These are phyloP conservation scores for Rossbeevera mucosa DNA, from an alignment of 768 basidiomycete genomes.

Conservation along the genomic window DNA sequence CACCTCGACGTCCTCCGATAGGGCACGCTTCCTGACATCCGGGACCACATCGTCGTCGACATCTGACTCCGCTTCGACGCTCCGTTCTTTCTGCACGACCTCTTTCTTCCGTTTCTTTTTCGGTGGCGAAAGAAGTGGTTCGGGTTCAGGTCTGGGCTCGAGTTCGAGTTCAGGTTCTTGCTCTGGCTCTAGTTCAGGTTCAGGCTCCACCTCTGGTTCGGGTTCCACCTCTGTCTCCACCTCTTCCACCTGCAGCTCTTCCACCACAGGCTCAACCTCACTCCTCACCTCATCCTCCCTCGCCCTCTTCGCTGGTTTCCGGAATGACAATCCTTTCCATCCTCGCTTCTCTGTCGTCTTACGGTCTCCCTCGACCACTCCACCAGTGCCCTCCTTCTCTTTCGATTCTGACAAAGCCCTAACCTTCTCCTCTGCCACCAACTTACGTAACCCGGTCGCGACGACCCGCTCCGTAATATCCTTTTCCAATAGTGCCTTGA, in stretches of 20 bases:
- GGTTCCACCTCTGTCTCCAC: slow-evolving; percentile 32
- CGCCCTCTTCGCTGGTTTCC: slow-evolving; percentile 39
- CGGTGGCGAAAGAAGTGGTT: slow-evolving; percentile 40
- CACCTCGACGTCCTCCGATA: slow-evolving; percentile 37
- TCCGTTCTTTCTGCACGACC: slow-evolving; percentile 29
- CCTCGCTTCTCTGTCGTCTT: slow-evolving; percentile 44
- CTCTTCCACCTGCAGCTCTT: slow-evolving; percentile 25
- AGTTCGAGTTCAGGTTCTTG: slow-evolving; percentile 28
- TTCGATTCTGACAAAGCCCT: slow-evolving; percentile 25
- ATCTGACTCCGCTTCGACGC: slow-evolving; percentile 56
- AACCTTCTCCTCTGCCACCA: slow-evolving; percentile 52
- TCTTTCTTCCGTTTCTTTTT: slow-evolving; percentile 60
- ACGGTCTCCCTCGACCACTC: slow-evolving; percentile 38
- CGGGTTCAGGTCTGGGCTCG: slow-evolving; percentile 32
- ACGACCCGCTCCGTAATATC: slow-evolving; percentile 64
- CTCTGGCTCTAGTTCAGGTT: slow-evolving; percentile 11
- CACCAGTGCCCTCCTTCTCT: slow-evolving; percentile 20
- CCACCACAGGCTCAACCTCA: slow-evolving; percentile 13
- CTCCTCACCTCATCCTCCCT: slow-evolving; percentile 32
- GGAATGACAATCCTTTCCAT: slow-evolving; percentile 44
- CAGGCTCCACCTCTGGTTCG: slow-evolving; percentile 20
- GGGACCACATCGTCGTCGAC: slow-evolving; percentile 43
- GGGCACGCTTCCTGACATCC: slow-evolving; percentile 41
- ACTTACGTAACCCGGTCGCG: slow-evolving; percentile 44
- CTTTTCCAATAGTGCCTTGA: slow-evolving; percentile 52